These are phyloP conservation scores for Carnegiea gigantea DNA, from an alignment of 179 eudicot species.

Conservation along the genomic window DNA sequence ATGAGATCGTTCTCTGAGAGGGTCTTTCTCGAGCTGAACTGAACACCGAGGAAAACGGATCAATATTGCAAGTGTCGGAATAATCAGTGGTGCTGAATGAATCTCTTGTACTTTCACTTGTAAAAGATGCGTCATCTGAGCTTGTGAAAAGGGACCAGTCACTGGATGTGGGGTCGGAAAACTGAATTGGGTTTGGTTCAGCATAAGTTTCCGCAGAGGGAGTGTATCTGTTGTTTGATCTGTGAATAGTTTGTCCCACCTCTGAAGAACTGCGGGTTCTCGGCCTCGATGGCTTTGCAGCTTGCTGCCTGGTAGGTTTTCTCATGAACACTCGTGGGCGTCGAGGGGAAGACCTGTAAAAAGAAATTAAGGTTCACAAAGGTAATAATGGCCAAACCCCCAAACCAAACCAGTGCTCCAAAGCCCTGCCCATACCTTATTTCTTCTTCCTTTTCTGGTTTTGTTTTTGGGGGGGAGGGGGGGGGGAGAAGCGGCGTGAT, in stretches of 20 bases:
- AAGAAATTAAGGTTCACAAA: not conserved
- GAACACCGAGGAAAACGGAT: constrained; percentile 64
- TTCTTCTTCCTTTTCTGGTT: too few species aligned
- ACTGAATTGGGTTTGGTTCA: constrained; percentile 38
- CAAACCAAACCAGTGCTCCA: not conserved
- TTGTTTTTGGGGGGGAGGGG: too few species aligned
- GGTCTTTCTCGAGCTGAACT: constrained; percentile 39
- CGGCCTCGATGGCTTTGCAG: constrained; percentile 17
- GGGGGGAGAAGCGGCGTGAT: not conserved
- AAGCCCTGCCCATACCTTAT: not conserved
- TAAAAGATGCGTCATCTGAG: constrained; percentile 92
- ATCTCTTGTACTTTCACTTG: constrained; percentile 93
- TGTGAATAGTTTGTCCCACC: constrained; percentile 27
- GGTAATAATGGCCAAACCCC: not conserved
- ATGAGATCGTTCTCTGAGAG: constrained; percentile 53
- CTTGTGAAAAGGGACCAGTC: constrained; percentile 96
- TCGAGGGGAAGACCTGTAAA: constrained; percentile 74
- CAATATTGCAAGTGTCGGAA: constrained; percentile 47
- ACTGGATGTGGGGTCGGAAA: constrained; percentile 71
- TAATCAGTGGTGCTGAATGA: constrained; percentile 73
- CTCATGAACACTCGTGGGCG: constrained; percentile 38
- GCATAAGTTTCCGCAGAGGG: constrained; percentile 34
- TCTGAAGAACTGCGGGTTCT: constrained; percentile 23
- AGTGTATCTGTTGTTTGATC: constrained; percentile 38
- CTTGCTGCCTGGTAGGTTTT: constrained; percentile 30